Evolutionary conservation across 805 yeast genomes (phyloP), one percentile per base, ranked within the genome.

Genomic region (Starmerella bombicola): DNA sequence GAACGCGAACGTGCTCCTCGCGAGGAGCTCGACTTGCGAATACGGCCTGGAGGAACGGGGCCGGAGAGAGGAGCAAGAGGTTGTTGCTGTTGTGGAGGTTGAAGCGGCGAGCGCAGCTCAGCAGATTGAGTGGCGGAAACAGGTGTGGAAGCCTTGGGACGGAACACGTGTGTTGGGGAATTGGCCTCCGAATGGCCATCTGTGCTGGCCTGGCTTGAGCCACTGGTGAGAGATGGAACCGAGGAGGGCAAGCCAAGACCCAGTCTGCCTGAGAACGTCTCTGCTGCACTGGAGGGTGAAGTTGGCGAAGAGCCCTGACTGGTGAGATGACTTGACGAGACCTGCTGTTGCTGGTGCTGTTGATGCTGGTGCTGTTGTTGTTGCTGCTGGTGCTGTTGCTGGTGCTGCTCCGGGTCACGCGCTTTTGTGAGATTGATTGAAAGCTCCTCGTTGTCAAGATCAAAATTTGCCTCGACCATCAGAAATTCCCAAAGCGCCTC

Each of bases 401-500:
- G 12, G 9, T 20, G 34, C 7, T 20, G 18, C 6, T 38, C 20
- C 12, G 39, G 32, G n/a, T 23, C 39, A 9, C 30, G 30, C 10
- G 24, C 37, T 3, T 24, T 24, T 3, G 32, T 32, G 6, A 41
- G 48, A 18, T 37, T 37, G 13, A 44, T 45, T 5, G 46, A 30
- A 17, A 48, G 39, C 10, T 48, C 51, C 33, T 48, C 48, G 25
- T 45, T 45, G 24, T 46, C 53, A n/a, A 50, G 42, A 15, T 51
- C 52, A 38, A 51, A 53, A n/a, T 51, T 52, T 20, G 53, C 32
- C 36, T 43, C 45, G 18, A 50, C 37, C 50, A 53, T 48, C 15
- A 53, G 37, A 30, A 46, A 51, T 38, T 58, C 59, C 64, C 64
- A 78, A 56, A 93, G 80, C 47, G 76, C 75, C 55, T 83, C 93